Percentiles rank a stretch among this genome's conserved stretches.
Conservation (phyloP, 192 early-diverging fungal genomes). For the Jimgerdemannia flammicorona region DNA sequence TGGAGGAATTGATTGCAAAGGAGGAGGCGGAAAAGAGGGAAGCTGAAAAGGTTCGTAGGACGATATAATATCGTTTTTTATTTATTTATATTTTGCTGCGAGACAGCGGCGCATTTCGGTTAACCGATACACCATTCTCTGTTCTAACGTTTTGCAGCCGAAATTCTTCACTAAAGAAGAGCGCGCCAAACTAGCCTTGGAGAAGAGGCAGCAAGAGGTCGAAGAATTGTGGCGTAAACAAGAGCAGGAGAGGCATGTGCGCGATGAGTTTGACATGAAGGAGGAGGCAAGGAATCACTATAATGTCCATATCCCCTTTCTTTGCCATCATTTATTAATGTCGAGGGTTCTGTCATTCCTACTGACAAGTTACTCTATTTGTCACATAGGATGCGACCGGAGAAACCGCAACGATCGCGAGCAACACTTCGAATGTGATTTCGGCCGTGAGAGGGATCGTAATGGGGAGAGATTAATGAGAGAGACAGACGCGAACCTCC, state of each 20-base stretch:
- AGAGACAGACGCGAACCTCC: slow-evolving; percentile 8
- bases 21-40: slow-evolving; percentile 61
- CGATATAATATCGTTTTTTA: no score
- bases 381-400: slow-evolving; percentile 12
- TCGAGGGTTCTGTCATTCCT: no score
- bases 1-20: slow-evolving; percentile 72
- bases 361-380: no score
- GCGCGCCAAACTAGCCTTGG: slow-evolving; percentile 81
- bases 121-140: no score
- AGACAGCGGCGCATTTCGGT: no score
- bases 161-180: slow-evolving; percentile 92
- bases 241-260: slow-evolving; percentile 55
- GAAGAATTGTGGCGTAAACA: slow-evolving; percentile 60
- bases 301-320: not conserved
- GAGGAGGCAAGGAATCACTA: slow-evolving; percentile 32
- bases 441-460: slow-evolving; percentile 17
- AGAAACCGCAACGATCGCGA: slow-evolving; percentile 16
- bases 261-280: slow-evolving; percentile 50
- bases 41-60: slow-evolving; percentile 47
- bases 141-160: slow-evolving; percentile 54
- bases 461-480: no score
- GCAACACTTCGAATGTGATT: slow-evolving; percentile 20
- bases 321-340: no score
- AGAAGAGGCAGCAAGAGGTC: slow-evolving; percentile 77
- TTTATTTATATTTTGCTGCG: no score